Conservation (phyloP, 768 basidiomycete genomes). For the Phylloporus arenicola region DNA sequence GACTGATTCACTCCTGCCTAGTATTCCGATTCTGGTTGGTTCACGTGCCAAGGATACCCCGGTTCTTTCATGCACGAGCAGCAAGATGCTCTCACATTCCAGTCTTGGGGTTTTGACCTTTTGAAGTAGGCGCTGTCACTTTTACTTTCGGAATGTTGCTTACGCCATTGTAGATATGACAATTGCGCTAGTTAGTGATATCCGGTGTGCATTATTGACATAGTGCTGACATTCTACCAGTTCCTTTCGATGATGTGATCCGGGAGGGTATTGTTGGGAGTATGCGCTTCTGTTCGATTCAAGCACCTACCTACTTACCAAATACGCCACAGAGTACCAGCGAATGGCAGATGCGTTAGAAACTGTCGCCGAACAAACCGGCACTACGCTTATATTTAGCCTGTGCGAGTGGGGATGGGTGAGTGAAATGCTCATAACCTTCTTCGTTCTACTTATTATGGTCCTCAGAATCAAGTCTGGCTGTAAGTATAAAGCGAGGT, state of each 20-base stretch:
- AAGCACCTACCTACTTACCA: background rate
- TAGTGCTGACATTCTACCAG: constrained; percentile 22
- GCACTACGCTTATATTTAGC: constrained; percentile 53
- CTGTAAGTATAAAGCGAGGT: constrained; percentile 42
- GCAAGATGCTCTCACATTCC: constrained; percentile 54
- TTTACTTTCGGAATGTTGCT: background rate
- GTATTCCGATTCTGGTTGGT: constrained; percentile 69
- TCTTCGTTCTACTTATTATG: background rate
- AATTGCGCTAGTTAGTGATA: constrained; percentile 47
- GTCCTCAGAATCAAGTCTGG: constrained; percentile 52
- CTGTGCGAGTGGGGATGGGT: constrained; percentile 67
- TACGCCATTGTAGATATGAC: constrained; percentile 41
- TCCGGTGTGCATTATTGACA: background rate
- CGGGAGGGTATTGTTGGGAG: constrained; percentile 50
- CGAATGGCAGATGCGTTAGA: constrained; percentile 57
- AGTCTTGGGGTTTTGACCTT: constrained; percentile 58
- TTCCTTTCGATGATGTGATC: constrained; percentile 52
- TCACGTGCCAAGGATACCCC: constrained; percentile 55
- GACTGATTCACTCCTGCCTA: constrained; percentile 14
- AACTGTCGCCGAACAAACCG: constrained; percentile 38
- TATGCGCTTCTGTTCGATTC: constrained; percentile 24
- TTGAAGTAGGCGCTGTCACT: constrained; percentile 43
- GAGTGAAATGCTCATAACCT: constrained; percentile 15
- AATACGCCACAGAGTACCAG: constrained; percentile 41
- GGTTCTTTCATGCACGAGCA: constrained; percentile 60